Evolutionary conservation across 768 basidiomycete species (phyloP), one percentile per base, ranked within the genome.

Genomic region (Mycena rebaudengoi): DNA sequence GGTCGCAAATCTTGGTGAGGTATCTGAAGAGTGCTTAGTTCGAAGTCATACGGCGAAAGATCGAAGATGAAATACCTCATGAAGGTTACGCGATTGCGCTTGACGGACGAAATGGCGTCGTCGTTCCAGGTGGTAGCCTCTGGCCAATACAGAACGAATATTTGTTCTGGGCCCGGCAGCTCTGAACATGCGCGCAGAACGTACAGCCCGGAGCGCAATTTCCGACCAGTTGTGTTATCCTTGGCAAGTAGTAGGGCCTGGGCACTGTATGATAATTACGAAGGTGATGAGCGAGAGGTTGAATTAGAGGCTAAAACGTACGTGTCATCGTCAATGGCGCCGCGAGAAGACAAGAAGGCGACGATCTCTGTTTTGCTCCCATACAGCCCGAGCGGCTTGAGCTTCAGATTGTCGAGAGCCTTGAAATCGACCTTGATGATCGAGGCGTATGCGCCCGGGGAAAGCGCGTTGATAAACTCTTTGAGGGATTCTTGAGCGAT

Each of bases 101-200:
- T 69, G 49, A 85, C 79, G 5, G 85, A 74, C 1, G 80, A 74
- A 7, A 74, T 33, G 0, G 85, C 81, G 14, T 76, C 73, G 69
- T 88, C 86, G 32, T 83, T 70, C 88, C 88, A 89, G 0, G 88
- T 88, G 0, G 74, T 79, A 29, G 85, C 78, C 60, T 90, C 86
- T 0, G 88, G 88, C 88, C 89, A 90, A 58, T 86, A 88, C 7
- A 89, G 65, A 14, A 86, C 78, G 51, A 84, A 86, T 7, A 84
- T 50, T 21, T 76, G 69, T 25, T 76, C 70, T 1, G 44, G 25
- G 3, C 62, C 62, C 1, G 33, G 60, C 13, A 57, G 33, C n/a
- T 48, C 45, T 21, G n/a, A 46, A 20, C 60, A 59, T 5, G 65
- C 21, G n/a, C 74, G 75, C 26, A 79, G 74, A 30, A 83, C 65